Evolutionary conservation across 768 basidiomycete species (phyloP), one percentile per base, ranked within the genome.

Genomic region (Russula griseocarnosa): DNA sequence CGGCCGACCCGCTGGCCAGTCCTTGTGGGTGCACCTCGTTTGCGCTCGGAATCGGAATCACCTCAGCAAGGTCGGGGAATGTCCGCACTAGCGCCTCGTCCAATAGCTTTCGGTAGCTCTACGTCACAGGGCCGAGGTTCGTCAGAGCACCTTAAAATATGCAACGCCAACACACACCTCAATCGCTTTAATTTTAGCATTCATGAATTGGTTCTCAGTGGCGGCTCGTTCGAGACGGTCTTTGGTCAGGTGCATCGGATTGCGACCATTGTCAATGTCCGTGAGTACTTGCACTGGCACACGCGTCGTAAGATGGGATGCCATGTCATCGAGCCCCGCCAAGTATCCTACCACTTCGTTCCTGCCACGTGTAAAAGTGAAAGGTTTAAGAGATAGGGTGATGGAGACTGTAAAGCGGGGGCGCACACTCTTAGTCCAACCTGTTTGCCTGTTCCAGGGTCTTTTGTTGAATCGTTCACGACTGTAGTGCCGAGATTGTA

Each of bases 191-290:
- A 94, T 89, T 71, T 93, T 92, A 32, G 89, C 91, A 70, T 93
- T 91, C 87, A 92, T 90, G 67, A 92, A 93, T 71, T 92, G 92
- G 71, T 94, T 94, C 76, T 94, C 92, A 3, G 89, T 88, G 34
- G 92, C 90, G 0, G 90, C 84, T 58, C 90, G 81, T 75, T 94
- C 92, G 16, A 94, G 74, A 56, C 88, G 80, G 62, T 92, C 90
- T 67, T 84, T 83, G 20, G 92, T 92, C 57, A 92, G 78, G 71
- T 86, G 85, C 85, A 90, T 86, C 5, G 91, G 92, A 71, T 93
- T 92, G 51, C 84, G 82, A 3, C 85, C 79, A 67, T 84, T 86
- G 77, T 94, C 92, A 62, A 93, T 87, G 67, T 93, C 92, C 28
- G 81, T 79, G 34, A 90, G 76, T 30, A 91, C 82, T 73, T 92